Base-by-base conservation (phyloP, 106 monocot species). In the Dioscorea dumetorum region DNA sequence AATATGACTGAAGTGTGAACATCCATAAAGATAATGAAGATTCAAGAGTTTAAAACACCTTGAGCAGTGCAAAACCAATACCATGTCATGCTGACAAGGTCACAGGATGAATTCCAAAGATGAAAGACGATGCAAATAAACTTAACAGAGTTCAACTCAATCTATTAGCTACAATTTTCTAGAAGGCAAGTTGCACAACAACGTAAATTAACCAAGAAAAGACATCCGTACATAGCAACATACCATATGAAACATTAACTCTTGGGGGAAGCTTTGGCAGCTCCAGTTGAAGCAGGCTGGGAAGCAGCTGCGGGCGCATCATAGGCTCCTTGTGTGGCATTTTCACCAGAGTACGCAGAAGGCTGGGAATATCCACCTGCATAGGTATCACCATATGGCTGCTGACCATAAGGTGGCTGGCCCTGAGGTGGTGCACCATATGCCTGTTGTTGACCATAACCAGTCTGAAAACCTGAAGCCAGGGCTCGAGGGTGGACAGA, bases 321-420 rank as follows among this genome's bases (percentile, higher is more conserved):
- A 48, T 35, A 60, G 2, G 69, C 58, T n/a, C 60, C 82, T 51
- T 65, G 33, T 0, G 68, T 66, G 62, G 77, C 60, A 24, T 33
- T 57, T 13, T 90, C 89, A 66, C 64, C 69, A 23, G 80, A 58
- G 64, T 70, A 85, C 1, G 52, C 76, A n/a, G 85, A 62, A 33
- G 83, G 73, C 80, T 93, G 85, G 0, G 75, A 61, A 64, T 83
- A 88, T 4, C 74, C 70, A 61, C 74, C 77, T 16, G 73, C 50
- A 18, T 90, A 86, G 58, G 83, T 67, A 62, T 90, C 90, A 60
- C 50, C 50, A 62, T 90, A 83, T 50, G 54, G 68, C 19, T 72
- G 71, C 73, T 77, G 80, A 3, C 73, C 75, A 74, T 85, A 82
- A 61, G 69, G 69, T 19, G 76, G 69, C 19, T 76, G 79, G 50